Evolutionary conservation across 768 basidiomycete species (phyloP), one percentile per base, ranked within the genome.

Genomic region (Trametes cubensis): DNA sequence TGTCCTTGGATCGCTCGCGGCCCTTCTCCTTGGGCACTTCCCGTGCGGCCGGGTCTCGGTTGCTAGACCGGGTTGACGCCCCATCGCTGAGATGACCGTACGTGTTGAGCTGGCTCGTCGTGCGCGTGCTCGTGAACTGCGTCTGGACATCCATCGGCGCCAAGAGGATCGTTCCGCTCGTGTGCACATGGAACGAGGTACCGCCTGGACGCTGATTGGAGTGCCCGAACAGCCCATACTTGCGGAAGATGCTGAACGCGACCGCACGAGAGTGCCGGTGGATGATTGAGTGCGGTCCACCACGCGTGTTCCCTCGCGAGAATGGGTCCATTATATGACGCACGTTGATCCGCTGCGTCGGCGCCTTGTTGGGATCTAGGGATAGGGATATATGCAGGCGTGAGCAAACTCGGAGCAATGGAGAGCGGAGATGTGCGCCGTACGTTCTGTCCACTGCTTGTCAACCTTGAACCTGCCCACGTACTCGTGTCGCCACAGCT

Each of bases 201-300:
- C 39, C 42, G 21, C 70, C 65, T 6, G 48, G 45, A 26, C 60
- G 63, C 14, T 60, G 30, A 11, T 64, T 48, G 14, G 49, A 61
- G 42, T 64, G 66, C 61, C 61, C 64, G 60, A 71, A 70, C 48
- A 75, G 70, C 34, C 70, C 73, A 56, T 88, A 85, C 58, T 84
- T 83, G 48, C 92, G 84, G 72, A 88, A 87, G 50, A 94, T 83
- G 0, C 91, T 92, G 73, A 92, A 92, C 0, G 89, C 92, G 30
- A 83, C 75, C 4, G 88, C 88, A 57, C 88, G 85, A 0, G 92
- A 90, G 70, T 94, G 92, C 66, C 90, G 90, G 74, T 94, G 92
- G 34, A 94, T 84, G 56, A 88, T 85, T 38, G 84, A 80, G 23
- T 79, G 77, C 0, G 90, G 89, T 1, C 89, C 87, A 38, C 79